Evolutionary conservation across 108 stramenopile species (phyloP), one percentile per base, ranked within the genome.

Genomic region (Nitzschia putrida): DNA sequence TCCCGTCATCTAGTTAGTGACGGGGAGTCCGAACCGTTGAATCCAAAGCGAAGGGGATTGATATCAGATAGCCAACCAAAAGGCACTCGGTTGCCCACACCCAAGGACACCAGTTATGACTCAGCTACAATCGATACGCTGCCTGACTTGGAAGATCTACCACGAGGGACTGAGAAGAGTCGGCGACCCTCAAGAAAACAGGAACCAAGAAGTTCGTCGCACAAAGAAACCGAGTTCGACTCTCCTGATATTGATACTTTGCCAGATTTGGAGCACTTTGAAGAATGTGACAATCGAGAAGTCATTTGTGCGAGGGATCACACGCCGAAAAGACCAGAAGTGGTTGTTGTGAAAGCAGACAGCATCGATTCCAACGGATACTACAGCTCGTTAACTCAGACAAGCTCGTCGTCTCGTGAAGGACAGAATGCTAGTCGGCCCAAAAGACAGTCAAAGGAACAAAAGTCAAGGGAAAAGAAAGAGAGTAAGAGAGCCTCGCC

Each of bases 321-420:
- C 3, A 3, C 2, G 16, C 20, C 24, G 54, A 25, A 2, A 4
- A 16, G 43, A 14, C 61, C 61, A 20, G 44, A 63, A 1, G n/a
- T 45, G n/a, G 61, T 63, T 22, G 44, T 63, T 24, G 22, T 63
- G 3, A 37, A 63, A 45, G 23, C 42, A 21, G 16, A 63, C 44
- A 47, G 61, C 22, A 43, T 10, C 12, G 61, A 63, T 13, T 63
- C 61, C 12, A 63, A 63, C 44, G 61, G 61, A 1, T 22, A 44
- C 20, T 45, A 23, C 3, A 63, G 61, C 44, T 21, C 42, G 0
- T 38, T 63, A n/a, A 63, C 61, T 12, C 43, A 63, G 44, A 63
- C 43, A 13, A 63, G 44, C 44, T 63, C 61, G 3, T 63, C 44
- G 21, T 63, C 61, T 23, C 61, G 18, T 21, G 61, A 63, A 23